Conservation (phyloP, 1,139 yeast species). For the Taphrina flavorubra region DNA sequence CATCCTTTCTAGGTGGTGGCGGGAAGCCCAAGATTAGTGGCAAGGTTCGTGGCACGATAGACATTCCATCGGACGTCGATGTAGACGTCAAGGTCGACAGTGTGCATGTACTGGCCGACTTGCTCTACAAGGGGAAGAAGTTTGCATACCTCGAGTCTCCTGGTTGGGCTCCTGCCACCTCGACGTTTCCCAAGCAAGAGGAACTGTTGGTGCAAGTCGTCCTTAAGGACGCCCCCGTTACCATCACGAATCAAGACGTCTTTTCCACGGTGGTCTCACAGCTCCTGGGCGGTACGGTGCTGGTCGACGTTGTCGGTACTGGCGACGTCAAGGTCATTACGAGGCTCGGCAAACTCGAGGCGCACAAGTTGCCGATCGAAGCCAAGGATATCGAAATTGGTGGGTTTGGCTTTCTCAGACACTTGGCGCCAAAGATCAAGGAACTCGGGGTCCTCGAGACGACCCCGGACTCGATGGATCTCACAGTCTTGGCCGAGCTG, state of each 20-base stretch:
- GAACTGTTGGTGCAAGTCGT: slow-evolving; percentile 20
- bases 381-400: slow-evolving; percentile 37
- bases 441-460: slow-evolving; percentile 29
- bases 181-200: slow-evolving; percentile 1
- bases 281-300: slow-evolving; percentile 28
- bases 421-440: slow-evolving; percentile 5
- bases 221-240: slow-evolving; percentile 34
- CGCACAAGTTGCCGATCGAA: slow-evolving; percentile 30
- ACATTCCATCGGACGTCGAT: slow-evolving; percentile 22
- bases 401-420: slow-evolving; percentile 30
- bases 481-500: slow-evolving; percentile 17
- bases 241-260: slow-evolving; percentile 37
- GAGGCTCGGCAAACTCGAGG: slow-evolving; percentile 29
- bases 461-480: slow-evolving; percentile 19
- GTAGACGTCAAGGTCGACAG: slow-evolving; percentile 34
- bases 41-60: slow-evolving; percentile 27
- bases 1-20: slow-evolving; percentile 27
- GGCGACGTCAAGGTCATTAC: slow-evolving; percentile 27
- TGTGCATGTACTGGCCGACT: slow-evolving; percentile 30
- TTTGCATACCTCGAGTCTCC: slow-evolving; percentile 35
- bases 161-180: slow-evolving; percentile 39
- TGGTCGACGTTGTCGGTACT: slow-evolving; percentile 25
- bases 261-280: slow-evolving; percentile 25
- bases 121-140: slow-evolving; percentile 18
- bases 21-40: slow-evolving; percentile 39